Conservation (phyloP, 2,329 filamentous ascomycete species). For the Fusarium tanahbumbuense region DNA sequence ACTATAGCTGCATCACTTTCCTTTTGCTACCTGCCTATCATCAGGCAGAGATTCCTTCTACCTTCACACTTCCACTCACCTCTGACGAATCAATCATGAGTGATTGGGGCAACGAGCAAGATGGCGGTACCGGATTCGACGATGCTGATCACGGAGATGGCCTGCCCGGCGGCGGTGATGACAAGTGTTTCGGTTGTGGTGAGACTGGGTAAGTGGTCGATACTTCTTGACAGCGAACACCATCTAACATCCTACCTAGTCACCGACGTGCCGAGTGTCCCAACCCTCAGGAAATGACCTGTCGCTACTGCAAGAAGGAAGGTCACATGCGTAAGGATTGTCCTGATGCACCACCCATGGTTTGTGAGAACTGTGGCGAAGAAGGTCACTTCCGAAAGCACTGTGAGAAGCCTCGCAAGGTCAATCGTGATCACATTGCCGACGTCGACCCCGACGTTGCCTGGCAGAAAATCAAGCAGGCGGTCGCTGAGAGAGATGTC, state of each 20-base stretch:
- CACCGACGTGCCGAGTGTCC: constrained; percentile 53
- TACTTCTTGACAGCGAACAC: neutral
- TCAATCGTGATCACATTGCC: constrained; percentile 64
- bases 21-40: too few relatives aligned
- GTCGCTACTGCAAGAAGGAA: constrained; percentile 61
- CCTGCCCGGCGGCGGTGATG: neutral
- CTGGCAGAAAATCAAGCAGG: constrained; percentile 66
- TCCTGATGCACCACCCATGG: constrained; percentile 65
- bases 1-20: neutral
- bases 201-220: constrained; percentile 49
- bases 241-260: constrained; percentile 24
- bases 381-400: constrained; percentile 67
- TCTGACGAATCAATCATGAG: constrained; percentile 10
- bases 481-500: constrained; percentile 65
- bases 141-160: constrained; percentile 2
- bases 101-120: constrained; percentile 25
- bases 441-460: constrained; percentile 65
- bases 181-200: constrained; percentile 53
- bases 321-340: constrained; percentile 72
- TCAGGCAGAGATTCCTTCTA: too few relatives aligned
- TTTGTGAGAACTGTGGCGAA: constrained; percentile 71
- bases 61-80: neutral
- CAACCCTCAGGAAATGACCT: constrained; percentile 49
- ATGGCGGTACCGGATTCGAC: constrained; percentile 9
- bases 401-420: constrained; percentile 70